A percentile compares a stretch with the other conserved stretches of the same genome.
These are phyloP conservation scores for Wickerhamiella brachini DNA, from an alignment of 805 yeast genomes.

Conservation along the genomic window DNA sequence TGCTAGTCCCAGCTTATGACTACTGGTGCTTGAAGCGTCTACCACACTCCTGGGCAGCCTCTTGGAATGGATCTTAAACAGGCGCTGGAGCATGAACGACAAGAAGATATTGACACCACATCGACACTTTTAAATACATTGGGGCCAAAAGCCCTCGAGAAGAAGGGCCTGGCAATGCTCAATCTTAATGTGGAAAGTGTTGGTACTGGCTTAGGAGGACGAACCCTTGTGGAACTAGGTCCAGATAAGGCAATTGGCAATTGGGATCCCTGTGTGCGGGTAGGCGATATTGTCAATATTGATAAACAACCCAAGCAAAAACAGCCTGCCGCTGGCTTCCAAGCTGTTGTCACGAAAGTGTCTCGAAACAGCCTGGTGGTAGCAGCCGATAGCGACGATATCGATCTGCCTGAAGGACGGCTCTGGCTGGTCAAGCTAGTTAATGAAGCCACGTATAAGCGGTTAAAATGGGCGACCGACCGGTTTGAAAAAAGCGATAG, in stretches of 20 bases:
- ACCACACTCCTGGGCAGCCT: neutral
- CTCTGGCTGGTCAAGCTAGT: constrained; percentile 57
- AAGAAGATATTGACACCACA: constrained; percentile 39
- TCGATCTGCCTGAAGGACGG: constrained; percentile 34
- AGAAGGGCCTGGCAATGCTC: constrained; percentile 59
- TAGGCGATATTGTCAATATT: constrained; percentile 33
- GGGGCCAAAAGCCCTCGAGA: constrained; percentile 53
- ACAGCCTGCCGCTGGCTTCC: constrained; percentile 25
- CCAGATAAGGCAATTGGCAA: constrained; percentile 36
- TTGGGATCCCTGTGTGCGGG: constrained; percentile 34
- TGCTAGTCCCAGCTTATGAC: neutral
- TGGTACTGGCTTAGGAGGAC: constrained; percentile 71
- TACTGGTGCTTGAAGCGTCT: no score
- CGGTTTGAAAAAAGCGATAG: constrained; percentile 28
- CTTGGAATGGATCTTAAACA: constrained; percentile 3
- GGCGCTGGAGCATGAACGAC: constrained; percentile 35
- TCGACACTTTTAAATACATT: constrained; percentile 31
- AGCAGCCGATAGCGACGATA: constrained; percentile 46
- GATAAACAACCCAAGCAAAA: constrained; percentile 7
- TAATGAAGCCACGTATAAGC: constrained; percentile 25
- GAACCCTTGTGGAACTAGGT: constrained; percentile 47
- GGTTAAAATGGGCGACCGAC: constrained; percentile 65
- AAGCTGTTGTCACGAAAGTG: constrained; percentile 54
- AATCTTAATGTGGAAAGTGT: constrained; percentile 49
- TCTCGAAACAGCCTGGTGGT: constrained; percentile 36